phyloP scores from a whole-genome alignment of 1,284 basidiomycete genomes.

The Trametes hirsuta region DNA sequence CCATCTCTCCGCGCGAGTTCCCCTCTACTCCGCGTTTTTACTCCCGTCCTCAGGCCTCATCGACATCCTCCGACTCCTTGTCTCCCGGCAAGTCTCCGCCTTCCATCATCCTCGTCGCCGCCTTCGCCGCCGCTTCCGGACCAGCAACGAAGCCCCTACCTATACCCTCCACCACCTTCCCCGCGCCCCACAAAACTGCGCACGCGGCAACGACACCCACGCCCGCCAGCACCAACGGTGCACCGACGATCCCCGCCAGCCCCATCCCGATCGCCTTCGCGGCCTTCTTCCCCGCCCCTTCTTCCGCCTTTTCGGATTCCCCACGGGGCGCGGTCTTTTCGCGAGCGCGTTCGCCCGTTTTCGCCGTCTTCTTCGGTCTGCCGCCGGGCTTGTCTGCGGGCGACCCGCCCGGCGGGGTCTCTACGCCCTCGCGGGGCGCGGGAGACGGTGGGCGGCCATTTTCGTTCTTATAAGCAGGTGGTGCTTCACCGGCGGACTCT shows the following conservation, averaged over 20 bases:
- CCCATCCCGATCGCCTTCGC: slow-evolving; percentile 11
- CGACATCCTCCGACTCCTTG: background rate
- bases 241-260: slow-evolving; percentile 4
- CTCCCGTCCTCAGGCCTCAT: background rate
- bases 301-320: background rate
- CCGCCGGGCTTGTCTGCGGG: no score
- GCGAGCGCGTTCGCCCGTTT: no score
- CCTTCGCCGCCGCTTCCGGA: background rate
- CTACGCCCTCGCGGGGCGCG: no score
- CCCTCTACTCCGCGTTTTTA: no score
- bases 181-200: slow-evolving; percentile 3
- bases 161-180: slow-evolving; percentile 16
- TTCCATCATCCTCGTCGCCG: background rate
- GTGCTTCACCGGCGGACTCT: no score
- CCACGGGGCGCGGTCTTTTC: no score
- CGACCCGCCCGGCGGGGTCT: no score
- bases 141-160: slow-evolving; percentile 5
- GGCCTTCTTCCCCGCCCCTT: background rate
- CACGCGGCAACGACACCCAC: background rate
- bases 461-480: no score
- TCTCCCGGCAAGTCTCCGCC: background rate
- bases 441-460: no score
- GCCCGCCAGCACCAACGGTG: slow-evolving; percentile 4
- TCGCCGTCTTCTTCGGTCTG: no score
- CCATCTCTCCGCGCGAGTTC: no score